Percentiles rank a stretch among this genome's conserved stretches.
Conservation (phyloP, 192 early-diverging fungal species). For the Rhizophagus sp. region DNA sequence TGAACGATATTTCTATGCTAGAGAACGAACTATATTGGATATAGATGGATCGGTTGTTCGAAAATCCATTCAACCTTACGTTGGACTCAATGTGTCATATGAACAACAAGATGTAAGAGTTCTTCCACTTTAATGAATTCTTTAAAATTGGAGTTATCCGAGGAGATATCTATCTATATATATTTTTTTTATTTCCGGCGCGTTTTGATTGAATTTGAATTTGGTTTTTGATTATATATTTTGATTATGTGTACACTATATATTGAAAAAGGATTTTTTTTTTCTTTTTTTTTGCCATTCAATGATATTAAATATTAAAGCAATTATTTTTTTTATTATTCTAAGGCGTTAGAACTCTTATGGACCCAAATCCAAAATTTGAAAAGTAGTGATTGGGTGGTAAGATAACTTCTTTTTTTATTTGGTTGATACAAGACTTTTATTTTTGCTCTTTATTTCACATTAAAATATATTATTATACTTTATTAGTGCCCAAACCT, state of each 20-base stretch:
- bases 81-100: slow-evolving; percentile 39
- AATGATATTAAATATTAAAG: too few relatives aligned
- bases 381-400: slow-evolving; percentile 46
- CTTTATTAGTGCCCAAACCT: slow-evolving; percentile 40
- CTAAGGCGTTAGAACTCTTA: slow-evolving; percentile 17
- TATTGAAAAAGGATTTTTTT: too few relatives aligned
- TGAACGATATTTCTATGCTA: slow-evolving; percentile 50
- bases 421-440: background rate
- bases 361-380: slow-evolving; percentile 50
- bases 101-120: slow-evolving; percentile 28
- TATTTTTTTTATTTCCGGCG: too few relatives aligned
- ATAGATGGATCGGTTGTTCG: slow-evolving; percentile 38
- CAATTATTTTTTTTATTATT: background rate
- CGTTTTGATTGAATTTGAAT: too few relatives aligned
- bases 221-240: too few relatives aligned
- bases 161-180: background rate
- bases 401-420: slow-evolving; percentile 18
- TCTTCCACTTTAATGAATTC: background rate
- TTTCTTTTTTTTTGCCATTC: too few relatives aligned
- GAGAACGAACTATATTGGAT: slow-evolving; percentile 38
- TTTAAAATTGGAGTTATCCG: background rate
- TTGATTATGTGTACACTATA: too few relatives aligned
- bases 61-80: slow-evolving; percentile 38
- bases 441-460: background rate
- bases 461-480: background rate